Percentiles rank a stretch among this genome's conserved stretches.
These are phyloP conservation scores for Aspergillus quadricinctus DNA, from an alignment of 2,329 filamentous ascomycete species.

Conservation along the genomic window DNA sequence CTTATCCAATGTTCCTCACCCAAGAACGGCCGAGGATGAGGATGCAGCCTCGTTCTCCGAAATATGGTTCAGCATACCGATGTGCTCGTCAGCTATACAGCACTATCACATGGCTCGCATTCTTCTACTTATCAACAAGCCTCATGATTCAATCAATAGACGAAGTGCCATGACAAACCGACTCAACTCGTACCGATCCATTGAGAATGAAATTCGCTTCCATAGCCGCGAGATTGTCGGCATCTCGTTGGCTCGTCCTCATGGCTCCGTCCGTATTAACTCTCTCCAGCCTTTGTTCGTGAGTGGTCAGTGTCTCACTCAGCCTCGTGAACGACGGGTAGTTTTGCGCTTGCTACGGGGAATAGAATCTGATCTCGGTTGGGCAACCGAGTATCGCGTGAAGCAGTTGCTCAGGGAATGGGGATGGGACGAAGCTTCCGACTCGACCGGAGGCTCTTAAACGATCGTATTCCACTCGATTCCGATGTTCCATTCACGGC, in stretches of 20 bases:
- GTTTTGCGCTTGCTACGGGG: constrained; percentile 54
- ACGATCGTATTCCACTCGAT: not conserved
- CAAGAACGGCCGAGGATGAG: constrained; percentile 25
- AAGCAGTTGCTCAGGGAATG: constrained; percentile 46
- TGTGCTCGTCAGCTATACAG: constrained; percentile 60
- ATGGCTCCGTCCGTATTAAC: constrained; percentile 57
- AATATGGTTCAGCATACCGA: constrained; percentile 62
- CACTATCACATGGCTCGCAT: constrained; percentile 44
- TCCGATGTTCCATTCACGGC: not conserved
- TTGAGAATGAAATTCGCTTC: constrained; percentile 51
- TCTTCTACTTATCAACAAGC: constrained; percentile 41
- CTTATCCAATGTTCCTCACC: constrained; percentile 23
- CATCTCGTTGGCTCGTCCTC: constrained; percentile 55
- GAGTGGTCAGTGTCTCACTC: constrained; percentile 57
- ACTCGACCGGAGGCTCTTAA: not conserved
- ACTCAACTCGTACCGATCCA: constrained; percentile 55
- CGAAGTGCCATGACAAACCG: constrained; percentile 51
- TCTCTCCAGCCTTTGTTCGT: constrained; percentile 60
- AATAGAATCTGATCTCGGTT: constrained; percentile 61
- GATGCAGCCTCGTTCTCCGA: constrained; percentile 46
- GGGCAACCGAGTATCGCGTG: constrained; percentile 60
- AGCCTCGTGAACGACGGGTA: constrained; percentile 50
- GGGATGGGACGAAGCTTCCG: constrained; percentile 28
- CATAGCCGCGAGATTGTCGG: constrained; percentile 61
- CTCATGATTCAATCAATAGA: constrained; percentile 42